A percentile compares a stretch with the other conserved stretches of the same genome.
phyloP scores from a whole-genome alignment of 2,329 filamentous ascomycete genomes.

The Stemphylium lycopersici region DNA sequence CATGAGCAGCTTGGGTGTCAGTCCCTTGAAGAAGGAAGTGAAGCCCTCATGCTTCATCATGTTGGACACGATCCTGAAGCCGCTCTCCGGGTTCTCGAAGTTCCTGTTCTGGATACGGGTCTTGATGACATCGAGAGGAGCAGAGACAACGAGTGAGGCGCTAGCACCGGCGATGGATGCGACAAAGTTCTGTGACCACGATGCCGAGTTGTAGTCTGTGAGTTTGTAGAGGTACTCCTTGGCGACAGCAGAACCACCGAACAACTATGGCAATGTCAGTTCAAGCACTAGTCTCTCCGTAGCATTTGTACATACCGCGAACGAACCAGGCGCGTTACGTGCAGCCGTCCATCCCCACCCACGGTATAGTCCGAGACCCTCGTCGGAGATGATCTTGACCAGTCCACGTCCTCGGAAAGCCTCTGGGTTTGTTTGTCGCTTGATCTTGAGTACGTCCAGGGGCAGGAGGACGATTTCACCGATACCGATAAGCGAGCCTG shows the following conservation, averaged over 20 bases:
- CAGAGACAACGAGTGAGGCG: constrained; percentile 94
- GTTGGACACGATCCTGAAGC: constrained; percentile 86
- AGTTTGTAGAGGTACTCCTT: constrained; percentile 95
- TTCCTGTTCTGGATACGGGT: constrained; percentile 98
- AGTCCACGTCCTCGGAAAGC: constrained; percentile 94
- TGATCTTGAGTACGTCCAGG: constrained; percentile 98
- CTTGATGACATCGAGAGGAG: constrained; percentile 98
- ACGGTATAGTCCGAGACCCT: constrained; percentile 93
- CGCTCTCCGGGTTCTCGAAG: constrained; percentile 96
- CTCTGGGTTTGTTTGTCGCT: constrained; percentile 98
- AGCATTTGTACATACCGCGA: constrained; percentile 71
- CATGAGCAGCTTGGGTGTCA: constrained; percentile 98
- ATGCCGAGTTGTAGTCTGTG: constrained; percentile 91
- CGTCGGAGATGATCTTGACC: constrained; percentile 86
- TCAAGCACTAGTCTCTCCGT: not conserved
- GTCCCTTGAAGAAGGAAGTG: constrained; percentile 93
- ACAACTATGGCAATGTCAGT: constrained; percentile 66
- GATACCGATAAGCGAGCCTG: constrained; percentile 93
- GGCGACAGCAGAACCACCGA: constrained; percentile 94
- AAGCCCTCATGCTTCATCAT: constrained; percentile 92
- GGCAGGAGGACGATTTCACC: constrained; percentile 95
- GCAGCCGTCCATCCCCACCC: constrained; percentile 98
- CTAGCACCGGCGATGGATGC: constrained; percentile 95
- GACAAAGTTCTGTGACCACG: constrained; percentile 96
- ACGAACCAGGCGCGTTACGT: constrained; percentile 94